Evolutionary conservation across 228 moss, liverwort and hornwort species (phyloP).

Genomic region (Sphagnum fallax): DNA sequence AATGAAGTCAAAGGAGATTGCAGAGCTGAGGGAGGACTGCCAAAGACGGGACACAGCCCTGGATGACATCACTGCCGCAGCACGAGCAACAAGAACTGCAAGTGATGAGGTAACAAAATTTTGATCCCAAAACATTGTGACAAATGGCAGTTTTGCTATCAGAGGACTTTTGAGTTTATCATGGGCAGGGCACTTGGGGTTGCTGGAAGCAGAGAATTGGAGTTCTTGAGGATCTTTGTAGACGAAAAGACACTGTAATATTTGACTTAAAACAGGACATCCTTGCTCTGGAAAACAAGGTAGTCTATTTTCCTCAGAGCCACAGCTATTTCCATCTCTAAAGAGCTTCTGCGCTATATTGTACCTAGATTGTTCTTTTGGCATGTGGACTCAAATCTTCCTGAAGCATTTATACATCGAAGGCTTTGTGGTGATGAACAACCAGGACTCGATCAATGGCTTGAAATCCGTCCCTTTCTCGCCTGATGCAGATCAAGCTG

Average conservation of each 20-base stretch:
- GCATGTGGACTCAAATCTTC: no score
- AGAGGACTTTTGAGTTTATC: not conserved
- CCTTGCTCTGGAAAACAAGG: no score
- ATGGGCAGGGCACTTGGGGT: not conserved
- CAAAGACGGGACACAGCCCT: constrained; percentile 56
- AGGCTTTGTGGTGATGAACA: no score
- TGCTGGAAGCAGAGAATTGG: constrained; percentile 62
- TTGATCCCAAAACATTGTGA: no score
- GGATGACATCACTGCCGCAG: constrained; percentile 70
- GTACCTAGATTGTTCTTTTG: no score
- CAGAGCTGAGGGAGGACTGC: constrained; percentile 66
- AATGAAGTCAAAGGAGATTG: constrained; percentile 74
- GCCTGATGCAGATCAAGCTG: no score
- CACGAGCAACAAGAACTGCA: constrained; percentile 77
- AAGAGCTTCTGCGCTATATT: no score
- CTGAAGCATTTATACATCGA: no score
- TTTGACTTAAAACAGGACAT: constrained; percentile 16
- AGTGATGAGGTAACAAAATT: constrained; percentile 56
- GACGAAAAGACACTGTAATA: constrained; percentile 75
- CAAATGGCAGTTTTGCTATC: not conserved
- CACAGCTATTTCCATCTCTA: no score
- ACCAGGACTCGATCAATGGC: no score
- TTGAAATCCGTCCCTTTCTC: no score
- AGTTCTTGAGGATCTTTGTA: constrained; percentile 87
- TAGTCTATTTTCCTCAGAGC: no score